Evolutionary conservation across 176 grass and related monocot species (phyloP).

Genomic region (Pontederia paniculata): DNA sequence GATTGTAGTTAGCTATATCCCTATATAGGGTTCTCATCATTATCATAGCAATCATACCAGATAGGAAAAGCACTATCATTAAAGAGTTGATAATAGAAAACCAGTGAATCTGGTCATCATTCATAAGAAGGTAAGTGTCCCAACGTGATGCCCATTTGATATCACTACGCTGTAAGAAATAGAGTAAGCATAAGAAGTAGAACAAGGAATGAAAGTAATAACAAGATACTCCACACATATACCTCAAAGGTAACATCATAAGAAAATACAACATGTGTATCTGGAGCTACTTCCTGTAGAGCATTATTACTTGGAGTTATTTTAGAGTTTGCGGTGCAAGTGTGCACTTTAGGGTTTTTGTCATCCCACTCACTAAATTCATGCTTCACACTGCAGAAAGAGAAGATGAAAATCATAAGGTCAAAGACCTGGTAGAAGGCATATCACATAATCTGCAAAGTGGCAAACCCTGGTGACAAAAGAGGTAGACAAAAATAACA

Average conservation of each 20-base stretch:
- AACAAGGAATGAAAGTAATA: not conserved
- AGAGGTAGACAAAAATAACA: not conserved
- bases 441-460: not conserved
- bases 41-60: constrained; percentile 25
- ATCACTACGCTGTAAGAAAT: constrained; percentile 14
- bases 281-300: constrained; percentile 5
- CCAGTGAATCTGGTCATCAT: constrained; percentile 30
- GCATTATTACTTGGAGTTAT: constrained; percentile 7
- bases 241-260: constrained; percentile 20
- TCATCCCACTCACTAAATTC: constrained; percentile 13
- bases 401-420: not conserved
- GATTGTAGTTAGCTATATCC: constrained; percentile 26
- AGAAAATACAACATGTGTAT: constrained; percentile 12
- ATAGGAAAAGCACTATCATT: constrained; percentile 27
- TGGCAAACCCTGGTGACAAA: not conserved
- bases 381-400: constrained; percentile 9
- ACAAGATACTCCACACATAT: not conserved
- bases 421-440: not conserved
- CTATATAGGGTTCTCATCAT: constrained; percentile 24
- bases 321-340: constrained; percentile 6
- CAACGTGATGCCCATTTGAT: constrained; percentile 30
- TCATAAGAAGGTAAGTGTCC: constrained; percentile 27
- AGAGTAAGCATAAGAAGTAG: constrained; percentile 2
- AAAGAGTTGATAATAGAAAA: constrained; percentile 26
- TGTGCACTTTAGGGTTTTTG: constrained; percentile 13